These are phyloP conservation scores for Monilinia vaccinii-corymbosi DNA, from an alignment of 2,329 filamentous ascomycete genomes.

Conservation along the genomic window DNA sequence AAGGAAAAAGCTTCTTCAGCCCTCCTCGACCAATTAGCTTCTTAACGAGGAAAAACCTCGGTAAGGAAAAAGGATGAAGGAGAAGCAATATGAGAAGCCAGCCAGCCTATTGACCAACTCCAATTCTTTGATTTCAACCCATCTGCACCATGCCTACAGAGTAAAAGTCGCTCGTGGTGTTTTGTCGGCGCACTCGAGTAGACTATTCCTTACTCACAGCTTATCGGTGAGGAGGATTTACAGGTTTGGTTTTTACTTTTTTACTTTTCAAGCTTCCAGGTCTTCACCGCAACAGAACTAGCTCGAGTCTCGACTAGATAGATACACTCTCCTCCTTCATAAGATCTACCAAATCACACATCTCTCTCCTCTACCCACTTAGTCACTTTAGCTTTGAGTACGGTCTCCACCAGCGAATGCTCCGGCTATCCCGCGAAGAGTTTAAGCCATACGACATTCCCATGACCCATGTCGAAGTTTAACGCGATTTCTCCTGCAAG, in stretches of 20 bases:
- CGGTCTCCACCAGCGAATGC: background rate
- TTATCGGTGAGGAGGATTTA: background rate
- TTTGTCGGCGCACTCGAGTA: no score
- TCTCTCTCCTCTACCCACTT: background rate
- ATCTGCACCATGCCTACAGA: no score
- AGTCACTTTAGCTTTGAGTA: background rate
- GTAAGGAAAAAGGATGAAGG: background rate
- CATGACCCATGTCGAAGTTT: background rate
- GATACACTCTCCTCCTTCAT: background rate
- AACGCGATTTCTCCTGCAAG: background rate
- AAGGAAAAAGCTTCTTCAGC: background rate
- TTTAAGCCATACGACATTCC: background rate
- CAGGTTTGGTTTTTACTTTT: background rate
- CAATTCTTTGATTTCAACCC: no score
- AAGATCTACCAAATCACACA: background rate
- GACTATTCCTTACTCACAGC: background rate
- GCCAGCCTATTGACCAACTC: no score
- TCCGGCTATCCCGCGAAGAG: no score
- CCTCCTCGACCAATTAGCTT: background rate
- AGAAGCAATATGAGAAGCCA: background rate
- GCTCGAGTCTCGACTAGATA: no score
- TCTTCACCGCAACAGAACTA: conserved; percentile 1
- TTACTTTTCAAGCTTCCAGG: background rate
- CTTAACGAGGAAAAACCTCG: background rate
- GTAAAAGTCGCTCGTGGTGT: background rate